A percentile compares a stretch with the other conserved stretches of the same genome.
Evolutionary conservation across 768 basidiomycete genomes (phyloP).

Genomic region (Leccinum pellstonianum): DNA sequence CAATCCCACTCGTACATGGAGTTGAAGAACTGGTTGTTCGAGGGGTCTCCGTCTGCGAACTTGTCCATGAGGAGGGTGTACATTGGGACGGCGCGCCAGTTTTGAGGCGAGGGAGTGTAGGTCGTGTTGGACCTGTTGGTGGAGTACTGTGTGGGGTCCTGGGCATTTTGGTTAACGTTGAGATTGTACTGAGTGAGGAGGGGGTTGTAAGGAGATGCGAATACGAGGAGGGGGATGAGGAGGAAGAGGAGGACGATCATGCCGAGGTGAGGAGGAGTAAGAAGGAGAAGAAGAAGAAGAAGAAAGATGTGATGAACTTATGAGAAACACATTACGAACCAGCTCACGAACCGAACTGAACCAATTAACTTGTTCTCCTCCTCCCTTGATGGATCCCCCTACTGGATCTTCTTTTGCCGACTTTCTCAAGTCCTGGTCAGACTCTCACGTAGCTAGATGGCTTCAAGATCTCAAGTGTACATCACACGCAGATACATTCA

Average conservation of each 20-base stretch:
- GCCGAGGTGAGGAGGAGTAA: neutral
- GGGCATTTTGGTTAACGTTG: constrained; percentile 73
- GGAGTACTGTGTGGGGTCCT: constrained; percentile 62
- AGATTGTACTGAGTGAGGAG: constrained; percentile 74
- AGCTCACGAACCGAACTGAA: neutral
- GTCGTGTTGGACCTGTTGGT: constrained; percentile 58
- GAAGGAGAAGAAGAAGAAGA: neutral
- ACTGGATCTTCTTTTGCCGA: constrained; percentile 63
- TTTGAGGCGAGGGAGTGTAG: constrained; percentile 76
- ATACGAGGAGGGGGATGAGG: constrained; percentile 35
- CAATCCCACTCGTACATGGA: constrained; percentile 81
- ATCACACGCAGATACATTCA: constrained; percentile 67
- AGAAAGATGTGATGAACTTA: neutral
- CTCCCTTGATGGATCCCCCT: constrained; percentile 32
- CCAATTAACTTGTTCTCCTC: neutral
- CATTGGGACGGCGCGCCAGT: constrained; percentile 81
- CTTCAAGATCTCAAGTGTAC: constrained; percentile 74
- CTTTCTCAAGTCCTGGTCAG: constrained; percentile 69
- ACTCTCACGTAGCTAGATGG: constrained; percentile 73
- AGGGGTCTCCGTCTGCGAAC: constrained; percentile 89
- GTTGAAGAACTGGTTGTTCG: constrained; percentile 87
- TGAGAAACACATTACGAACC: neutral
- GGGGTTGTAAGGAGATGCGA: constrained; percentile 66
- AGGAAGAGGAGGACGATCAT: neutral
- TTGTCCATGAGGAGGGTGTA: constrained; percentile 90